Base-by-base conservation (phyloP, 225 moss, liverwort and hornwort species). In the Thuidium tamariscinum region DNA sequence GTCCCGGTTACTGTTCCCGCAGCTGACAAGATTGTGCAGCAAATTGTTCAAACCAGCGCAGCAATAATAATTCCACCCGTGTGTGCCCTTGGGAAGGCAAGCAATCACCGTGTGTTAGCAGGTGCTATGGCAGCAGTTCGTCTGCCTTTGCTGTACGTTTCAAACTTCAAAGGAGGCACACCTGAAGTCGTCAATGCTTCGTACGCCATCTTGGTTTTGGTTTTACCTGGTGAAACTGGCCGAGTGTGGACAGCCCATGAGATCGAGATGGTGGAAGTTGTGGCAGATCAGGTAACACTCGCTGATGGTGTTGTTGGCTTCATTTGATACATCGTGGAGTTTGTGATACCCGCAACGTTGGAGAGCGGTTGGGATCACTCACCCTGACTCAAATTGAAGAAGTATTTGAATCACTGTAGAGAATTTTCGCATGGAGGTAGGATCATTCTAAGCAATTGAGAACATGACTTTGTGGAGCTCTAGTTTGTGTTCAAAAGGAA, bases 201-300 rank as follows among this genome's bases (percentile, higher is more conserved):
- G 14, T 97, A 96, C 86, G 97, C 95, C 20, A 94, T 97, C 85
- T 76, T 97, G 93, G 96, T 97, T 36, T 89, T 97, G 74, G 95
- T 96, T 41, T 86, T 97, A 56, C 96, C 97, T 4, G 93, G 96
- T 70, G 95, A 95, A 88, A 91, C 94, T 78, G 95, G 94, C 56
- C 94, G 95, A 66, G 63, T 89, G 78, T 97, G 97, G 97, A 94
- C 89, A 34, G 63, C 87, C n/a, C 94, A 97, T 56, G 97, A 97
- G 90, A 92, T 97, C 72, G 95, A 97, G 86, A 89, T 97, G 93
- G 92, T 97, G 60, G 97, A 96, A 89, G 97, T 96, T 21, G 97
- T 97, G 55, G 97, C 97, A 63, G 97, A 97, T 87, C 97, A 97
- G 97, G 97, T 97, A 92, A 88, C 63, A 46, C 51, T 49, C 41